phyloP scores from a whole-genome alignment of 495 filamentous ascomycete genomes.

The Parachaetomium inaequale region DNA sequence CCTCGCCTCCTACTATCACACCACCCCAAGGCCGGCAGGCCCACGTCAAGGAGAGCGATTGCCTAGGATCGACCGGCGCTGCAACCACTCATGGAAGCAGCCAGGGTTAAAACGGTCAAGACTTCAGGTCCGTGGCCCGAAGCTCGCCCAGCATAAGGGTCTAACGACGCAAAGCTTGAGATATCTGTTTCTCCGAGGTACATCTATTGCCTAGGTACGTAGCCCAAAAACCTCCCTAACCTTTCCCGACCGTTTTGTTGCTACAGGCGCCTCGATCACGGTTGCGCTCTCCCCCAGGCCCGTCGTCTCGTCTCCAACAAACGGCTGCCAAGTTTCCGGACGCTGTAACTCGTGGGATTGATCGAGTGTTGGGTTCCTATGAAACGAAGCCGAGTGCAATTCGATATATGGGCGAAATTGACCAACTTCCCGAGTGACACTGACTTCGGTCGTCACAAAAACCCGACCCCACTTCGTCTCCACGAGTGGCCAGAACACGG shows the following conservation, averaged over 20 bases:
- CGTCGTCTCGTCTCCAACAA: conserved; percentile 18
- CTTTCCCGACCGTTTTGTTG: background rate
- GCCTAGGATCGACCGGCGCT: no score
- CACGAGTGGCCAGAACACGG: conserved; percentile 32
- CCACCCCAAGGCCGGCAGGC: no score
- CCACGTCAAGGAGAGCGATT: no score
- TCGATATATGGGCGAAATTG: background rate
- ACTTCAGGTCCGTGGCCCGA: no score
- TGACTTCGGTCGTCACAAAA: conserved; percentile 33
- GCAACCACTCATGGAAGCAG: no score
- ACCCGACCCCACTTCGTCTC: conserved; percentile 24
- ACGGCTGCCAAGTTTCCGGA: conserved; percentile 15
- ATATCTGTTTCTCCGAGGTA: background rate
- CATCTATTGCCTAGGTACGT: background rate
- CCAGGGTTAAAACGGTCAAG: no score
- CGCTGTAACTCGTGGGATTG: background rate
- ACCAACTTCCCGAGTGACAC: conserved; percentile 25
- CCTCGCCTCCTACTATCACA: no score
- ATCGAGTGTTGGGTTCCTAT: background rate
- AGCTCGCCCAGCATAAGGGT: background rate
- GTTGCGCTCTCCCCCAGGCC: conserved; percentile 16
- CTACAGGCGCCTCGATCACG: conserved; percentile 3
- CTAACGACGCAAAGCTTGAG: background rate
- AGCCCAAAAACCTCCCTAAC: background rate
- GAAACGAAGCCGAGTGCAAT: background rate